Conservation (phyloP, 1,284 basidiomycete genomes). For the Wallemia ichthyophaga region DNA sequence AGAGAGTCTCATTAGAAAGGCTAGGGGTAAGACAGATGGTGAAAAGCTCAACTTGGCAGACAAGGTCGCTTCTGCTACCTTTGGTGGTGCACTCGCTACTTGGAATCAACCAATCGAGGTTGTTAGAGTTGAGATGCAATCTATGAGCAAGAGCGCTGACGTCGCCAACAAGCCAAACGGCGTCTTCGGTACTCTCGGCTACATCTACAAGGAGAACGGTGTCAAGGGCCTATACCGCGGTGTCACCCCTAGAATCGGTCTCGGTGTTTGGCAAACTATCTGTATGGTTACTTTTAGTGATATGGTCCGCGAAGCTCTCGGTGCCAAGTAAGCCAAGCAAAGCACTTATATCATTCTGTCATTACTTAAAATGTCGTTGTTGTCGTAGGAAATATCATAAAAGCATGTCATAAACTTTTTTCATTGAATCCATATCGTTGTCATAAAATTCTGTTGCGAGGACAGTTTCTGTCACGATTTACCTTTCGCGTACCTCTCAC, state of each 20-base stretch:
- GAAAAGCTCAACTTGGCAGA: slow-evolving; percentile 49
- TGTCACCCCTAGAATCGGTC: slow-evolving; percentile 79
- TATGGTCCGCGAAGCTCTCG: slow-evolving; percentile 1
- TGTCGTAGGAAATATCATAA: slow-evolving; percentile 1
- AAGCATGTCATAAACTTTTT: slow-evolving; percentile 1
- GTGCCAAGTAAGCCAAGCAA: neutral
- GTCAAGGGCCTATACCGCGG: slow-evolving; percentile 91
- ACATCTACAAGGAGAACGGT: slow-evolving; percentile 89
- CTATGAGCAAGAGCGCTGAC: slow-evolving; percentile 54
- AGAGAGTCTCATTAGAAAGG: slow-evolving; percentile 45
- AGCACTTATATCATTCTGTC: neutral
- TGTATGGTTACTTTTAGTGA: slow-evolving; percentile 5
- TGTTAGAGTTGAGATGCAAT: slow-evolving; percentile 94
- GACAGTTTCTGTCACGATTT: too few species aligned
- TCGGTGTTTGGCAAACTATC: slow-evolving; percentile 78
- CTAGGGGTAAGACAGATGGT: slow-evolving; percentile 39
- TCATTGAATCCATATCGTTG: neutral
- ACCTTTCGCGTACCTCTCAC: too few species aligned
- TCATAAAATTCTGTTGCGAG: neutral
- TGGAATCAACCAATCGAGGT: slow-evolving; percentile 99
- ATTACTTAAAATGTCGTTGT: neutral
- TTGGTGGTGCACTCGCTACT: slow-evolving; percentile 79
- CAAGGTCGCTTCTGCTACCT: slow-evolving; percentile 63
- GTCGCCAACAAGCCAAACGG: slow-evolving; percentile 38
- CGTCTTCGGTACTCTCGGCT: slow-evolving; percentile 60